Evolutionary conservation across 75 land plant genomes (phyloP), one percentile per base, ranked within the genome.

Genomic region (Adiantum capillusveneris): DNA sequence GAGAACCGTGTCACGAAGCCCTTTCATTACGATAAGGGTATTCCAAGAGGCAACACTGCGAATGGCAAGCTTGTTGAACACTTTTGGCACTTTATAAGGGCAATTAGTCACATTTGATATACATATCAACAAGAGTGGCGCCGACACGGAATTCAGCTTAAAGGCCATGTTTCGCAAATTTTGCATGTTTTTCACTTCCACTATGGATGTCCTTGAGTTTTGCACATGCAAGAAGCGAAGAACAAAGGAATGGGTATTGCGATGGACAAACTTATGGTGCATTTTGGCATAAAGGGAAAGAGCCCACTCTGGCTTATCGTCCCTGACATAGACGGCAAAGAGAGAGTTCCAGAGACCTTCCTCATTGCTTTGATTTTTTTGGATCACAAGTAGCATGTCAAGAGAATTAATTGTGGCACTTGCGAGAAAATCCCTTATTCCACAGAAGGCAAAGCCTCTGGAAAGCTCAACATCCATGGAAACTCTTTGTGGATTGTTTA

Each of bases 31-130:
- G 29, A 86, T 83, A 65, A 83, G 25, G 0, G 86, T 65, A 39
- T 86, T 86, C 59, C 84, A 86, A 17, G 81, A 74, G 11, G 74
- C 68, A 30, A 68, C 65, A 65, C 83, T 80, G 18, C 49, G 70
- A 46, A 48, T 25, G 36, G 20, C 29, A 73, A 73, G 57, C 30
- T 34, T 58, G 50, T 86, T 68, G 72, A 86, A 86, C 18, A 86
- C 62, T 53, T 65, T 57, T 59, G 51, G 68, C 25, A 84, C 84
- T 25, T 65, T 58, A 3, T n/a, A 45, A 12, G 14, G 80, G 52
- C 31, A 62, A n/a, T n/a, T n/a, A 73, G 25, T 83, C 84, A 5
- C 75, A 72, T 63, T 76, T 80, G 17, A 75, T 79, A 64, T 80
- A 80, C 79, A 80, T 60, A 55, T 80, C 75, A 72, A 80, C 45